A percentile compares a stretch with the other conserved stretches of the same genome.
phyloP scores from a whole-genome alignment of 192 early-diverging fungal species.

The Gaertneriomyces sp. region DNA sequence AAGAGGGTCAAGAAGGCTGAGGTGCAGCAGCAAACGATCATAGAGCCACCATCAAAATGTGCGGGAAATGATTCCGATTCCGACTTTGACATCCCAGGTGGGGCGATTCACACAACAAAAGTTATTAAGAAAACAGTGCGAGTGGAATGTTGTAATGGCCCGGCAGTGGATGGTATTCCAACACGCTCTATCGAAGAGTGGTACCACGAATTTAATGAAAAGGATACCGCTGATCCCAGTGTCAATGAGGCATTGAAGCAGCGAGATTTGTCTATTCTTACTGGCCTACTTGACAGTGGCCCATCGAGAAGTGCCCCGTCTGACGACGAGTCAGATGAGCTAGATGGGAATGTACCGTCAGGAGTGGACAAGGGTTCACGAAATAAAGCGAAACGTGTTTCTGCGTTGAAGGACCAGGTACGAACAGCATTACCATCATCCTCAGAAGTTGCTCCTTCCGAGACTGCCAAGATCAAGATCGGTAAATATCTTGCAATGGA shows the following conservation, averaged over 20 bases:
- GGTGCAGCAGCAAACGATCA: too few relatives aligned
- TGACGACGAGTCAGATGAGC: slow-evolving; percentile 1
- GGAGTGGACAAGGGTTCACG: background rate
- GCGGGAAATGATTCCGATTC: slow-evolving; percentile 14
- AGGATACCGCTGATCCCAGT: background rate
- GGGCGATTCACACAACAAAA: background rate
- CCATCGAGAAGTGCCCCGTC: background rate
- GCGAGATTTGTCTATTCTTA: slow-evolving; percentile 17
- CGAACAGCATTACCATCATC: background rate
- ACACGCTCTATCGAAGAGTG: slow-evolving; percentile 14
- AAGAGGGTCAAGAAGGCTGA: too few relatives aligned
- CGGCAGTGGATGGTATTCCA: slow-evolving; percentile 6
- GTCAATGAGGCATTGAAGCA: background rate
- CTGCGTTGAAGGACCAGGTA: too few relatives aligned
- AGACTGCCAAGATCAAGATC: slow-evolving; percentile 32
- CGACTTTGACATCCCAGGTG: slow-evolving; percentile 24
- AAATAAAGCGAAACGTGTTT: background rate
- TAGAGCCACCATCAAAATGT: too few relatives aligned
- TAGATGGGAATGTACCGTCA: background rate
- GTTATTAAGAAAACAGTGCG: slow-evolving; percentile 8
- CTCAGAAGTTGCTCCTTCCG: background rate
- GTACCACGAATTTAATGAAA: slow-evolving; percentile 9
- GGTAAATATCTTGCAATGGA: slow-evolving; percentile 95
- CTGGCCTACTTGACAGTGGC: slow-evolving; percentile 1
- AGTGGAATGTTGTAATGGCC: background rate